A percentile compares a stretch with the other conserved stretches of the same genome.
phyloP scores from a whole-genome alignment of 139 green algal species.

The Tetratostichococcus sp. region DNA sequence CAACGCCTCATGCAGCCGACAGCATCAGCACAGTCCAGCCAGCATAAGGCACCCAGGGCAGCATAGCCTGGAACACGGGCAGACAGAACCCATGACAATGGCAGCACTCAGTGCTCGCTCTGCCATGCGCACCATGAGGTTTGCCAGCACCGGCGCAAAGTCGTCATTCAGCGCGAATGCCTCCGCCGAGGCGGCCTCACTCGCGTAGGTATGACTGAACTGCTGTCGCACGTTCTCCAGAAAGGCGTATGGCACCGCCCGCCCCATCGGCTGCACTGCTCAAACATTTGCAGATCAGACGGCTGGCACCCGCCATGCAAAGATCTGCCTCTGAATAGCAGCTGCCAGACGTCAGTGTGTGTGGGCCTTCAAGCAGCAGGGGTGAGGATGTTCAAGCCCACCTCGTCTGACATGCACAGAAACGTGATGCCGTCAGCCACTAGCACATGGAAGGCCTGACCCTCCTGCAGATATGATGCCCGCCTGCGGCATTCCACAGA shows the following conservation, averaged over 20 bases:
- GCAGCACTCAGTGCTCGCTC: no score
- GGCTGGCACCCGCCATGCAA: no score
- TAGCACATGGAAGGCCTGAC: constrained; percentile 88
- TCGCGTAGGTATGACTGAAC: constrained; percentile 65
- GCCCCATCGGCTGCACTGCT: constrained; percentile 69
- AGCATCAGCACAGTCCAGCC: no score
- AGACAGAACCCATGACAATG: no score
- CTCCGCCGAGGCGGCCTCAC: constrained; percentile 44
- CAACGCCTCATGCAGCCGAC: no score
- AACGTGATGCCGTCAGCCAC: constrained; percentile 69
- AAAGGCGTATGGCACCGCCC: constrained; percentile 85
- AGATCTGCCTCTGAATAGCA: no score
- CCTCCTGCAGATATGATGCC: constrained; percentile 77
- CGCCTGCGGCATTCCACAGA: constrained; percentile 35
- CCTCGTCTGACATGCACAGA: constrained; percentile 85
- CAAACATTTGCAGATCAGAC: no score
- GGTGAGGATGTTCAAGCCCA: constrained; percentile 5
- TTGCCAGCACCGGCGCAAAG: constrained; percentile 66
- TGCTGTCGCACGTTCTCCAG: constrained; percentile 75
- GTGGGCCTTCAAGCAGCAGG: neutral
- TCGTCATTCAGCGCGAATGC: constrained; percentile 85
- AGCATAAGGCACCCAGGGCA: no score
- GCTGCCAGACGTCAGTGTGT: constrained; percentile 18
- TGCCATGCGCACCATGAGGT: neutral
- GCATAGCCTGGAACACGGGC: no score